phyloP scores from a whole-genome alignment of 177 flowering plant species.

The Telopea speciosissima region DNA sequence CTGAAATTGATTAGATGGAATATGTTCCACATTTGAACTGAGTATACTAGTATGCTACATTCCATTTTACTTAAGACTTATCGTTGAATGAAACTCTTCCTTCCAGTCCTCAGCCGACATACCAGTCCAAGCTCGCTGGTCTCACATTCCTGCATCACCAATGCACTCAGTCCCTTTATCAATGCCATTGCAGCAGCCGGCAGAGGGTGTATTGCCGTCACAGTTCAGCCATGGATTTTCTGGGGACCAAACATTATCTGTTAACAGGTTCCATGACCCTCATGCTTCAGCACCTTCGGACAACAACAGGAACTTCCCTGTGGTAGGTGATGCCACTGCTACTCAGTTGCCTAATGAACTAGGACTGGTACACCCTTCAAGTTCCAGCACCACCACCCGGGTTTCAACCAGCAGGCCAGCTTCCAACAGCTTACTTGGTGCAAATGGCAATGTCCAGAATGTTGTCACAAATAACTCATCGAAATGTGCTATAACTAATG shows the following conservation, averaged over 20 bases:
- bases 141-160: constrained; percentile 54
- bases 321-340: constrained; percentile 25
- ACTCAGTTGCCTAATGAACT: constrained; percentile 56
- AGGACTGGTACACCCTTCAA: constrained; percentile 49
- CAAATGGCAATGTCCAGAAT: constrained; percentile 19
- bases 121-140: constrained; percentile 66
- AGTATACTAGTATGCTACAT: not conserved
- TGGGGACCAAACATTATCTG: constrained; percentile 31
- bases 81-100: constrained; percentile 1
- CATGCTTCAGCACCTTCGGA: constrained; percentile 39
- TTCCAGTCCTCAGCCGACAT: constrained; percentile 57
- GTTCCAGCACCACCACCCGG: constrained; percentile 10
- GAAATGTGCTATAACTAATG: constrained; percentile 20
- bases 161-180: constrained; percentile 49
- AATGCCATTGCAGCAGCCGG: constrained; percentile 52
- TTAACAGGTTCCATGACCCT: constrained; percentile 42
- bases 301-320: constrained; percentile 24
- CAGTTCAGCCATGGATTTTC: constrained; percentile 43
- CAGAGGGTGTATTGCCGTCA: constrained; percentile 36
- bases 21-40: not conserved
- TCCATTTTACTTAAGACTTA: not conserved
- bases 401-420: constrained; percentile 18
- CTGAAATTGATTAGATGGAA: not conserved
- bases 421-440: constrained; percentile 15
- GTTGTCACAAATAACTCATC: constrained; percentile 23